phyloP scores from a whole-genome alignment of 2,329 filamentous ascomycete species.

The Trichoderma hamatum region DNA sequence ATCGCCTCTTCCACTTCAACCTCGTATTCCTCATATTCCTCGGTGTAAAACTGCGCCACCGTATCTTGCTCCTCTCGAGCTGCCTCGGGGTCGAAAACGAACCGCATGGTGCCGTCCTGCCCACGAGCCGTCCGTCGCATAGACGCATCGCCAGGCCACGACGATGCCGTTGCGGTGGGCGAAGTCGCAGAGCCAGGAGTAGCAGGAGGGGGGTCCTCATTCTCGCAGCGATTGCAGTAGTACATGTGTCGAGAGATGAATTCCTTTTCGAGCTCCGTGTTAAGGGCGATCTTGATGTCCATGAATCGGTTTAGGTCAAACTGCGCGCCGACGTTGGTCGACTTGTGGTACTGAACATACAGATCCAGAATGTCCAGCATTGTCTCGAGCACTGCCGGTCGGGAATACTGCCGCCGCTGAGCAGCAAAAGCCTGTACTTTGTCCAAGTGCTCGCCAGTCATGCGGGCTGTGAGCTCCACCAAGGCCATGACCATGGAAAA shows the following conservation, averaged over 20 bases:
- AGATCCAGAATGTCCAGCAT: constrained; percentile 89
- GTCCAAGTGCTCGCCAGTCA: constrained; percentile 61
- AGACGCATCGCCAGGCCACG: constrained; percentile 42
- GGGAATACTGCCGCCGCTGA: constrained; percentile 50
- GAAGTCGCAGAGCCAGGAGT: constrained; percentile 38
- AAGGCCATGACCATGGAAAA: constrained; percentile 83
- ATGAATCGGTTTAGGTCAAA: constrained; percentile 81
- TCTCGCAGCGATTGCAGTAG: constrained; percentile 58
- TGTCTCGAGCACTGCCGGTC: constrained; percentile 67
- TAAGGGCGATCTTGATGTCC: constrained; percentile 81
- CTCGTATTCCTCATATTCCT: constrained; percentile 76
- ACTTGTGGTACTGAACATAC: constrained; percentile 80
- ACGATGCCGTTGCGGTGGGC: constrained; percentile 43
- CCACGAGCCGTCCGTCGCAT: constrained; percentile 43
- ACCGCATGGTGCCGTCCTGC: constrained; percentile 78
- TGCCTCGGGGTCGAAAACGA: constrained; percentile 80
- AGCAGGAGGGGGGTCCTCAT: constrained; percentile 39
- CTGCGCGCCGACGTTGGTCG: constrained; percentile 72
- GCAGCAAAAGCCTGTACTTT: constrained; percentile 54
- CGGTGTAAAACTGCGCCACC: constrained; percentile 69
- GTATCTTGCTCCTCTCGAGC: constrained; percentile 71
- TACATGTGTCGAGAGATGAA: constrained; percentile 65
- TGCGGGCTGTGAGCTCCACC: constrained; percentile 75
- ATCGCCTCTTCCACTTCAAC: constrained; percentile 73
- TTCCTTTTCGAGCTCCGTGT: constrained; percentile 73